Conservation (phyloP, 768 basidiomycete species). For the Macrolepiota fuliginosa region DNA sequence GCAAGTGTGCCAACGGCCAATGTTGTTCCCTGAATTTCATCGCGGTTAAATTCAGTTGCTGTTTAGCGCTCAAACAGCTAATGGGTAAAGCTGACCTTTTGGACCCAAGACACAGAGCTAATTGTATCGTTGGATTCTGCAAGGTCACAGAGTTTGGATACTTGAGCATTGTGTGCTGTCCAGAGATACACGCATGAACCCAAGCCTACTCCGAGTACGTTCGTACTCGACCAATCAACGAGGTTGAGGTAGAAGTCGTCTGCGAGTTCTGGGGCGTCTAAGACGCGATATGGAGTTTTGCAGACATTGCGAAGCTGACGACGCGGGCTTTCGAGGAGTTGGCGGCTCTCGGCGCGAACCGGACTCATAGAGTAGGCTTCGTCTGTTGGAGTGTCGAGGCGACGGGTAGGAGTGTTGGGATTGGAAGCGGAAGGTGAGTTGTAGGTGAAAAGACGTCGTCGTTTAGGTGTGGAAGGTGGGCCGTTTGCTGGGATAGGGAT, state of each 20-base stretch:
- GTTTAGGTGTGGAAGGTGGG: constrained; percentile 48
- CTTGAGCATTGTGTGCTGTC: constrained; percentile 91
- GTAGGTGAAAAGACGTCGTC: constrained; percentile 67
- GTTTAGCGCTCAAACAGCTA: background rate
- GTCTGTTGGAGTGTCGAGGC: constrained; percentile 82
- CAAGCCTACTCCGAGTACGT: constrained; percentile 91
- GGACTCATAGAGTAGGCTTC: constrained; percentile 91
- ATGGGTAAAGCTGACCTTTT: constrained; percentile 41
- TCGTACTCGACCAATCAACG: constrained; percentile 96
- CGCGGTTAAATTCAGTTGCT: background rate
- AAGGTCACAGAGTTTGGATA: constrained; percentile 89
- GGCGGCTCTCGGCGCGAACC: constrained; percentile 78
- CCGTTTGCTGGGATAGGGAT: constrained; percentile 34
- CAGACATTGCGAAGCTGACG: constrained; percentile 79
- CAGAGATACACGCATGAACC: constrained; percentile 94
- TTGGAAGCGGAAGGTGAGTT: constrained; percentile 60
- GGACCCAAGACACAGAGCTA: constrained; percentile 92
- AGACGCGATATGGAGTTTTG: constrained; percentile 94
- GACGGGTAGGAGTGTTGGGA: constrained; percentile 52
- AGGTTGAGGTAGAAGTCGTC: constrained; percentile 99
- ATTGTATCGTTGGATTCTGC: constrained; percentile 65
- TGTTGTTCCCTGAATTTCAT: constrained; percentile 56
- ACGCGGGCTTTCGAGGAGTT: constrained; percentile 80
- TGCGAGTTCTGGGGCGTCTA: constrained; percentile 95
- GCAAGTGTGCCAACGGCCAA: constrained; percentile 92